Base-by-base conservation (phyloP, 495 filamentous ascomycete genomes). In the Daldinia childiae region DNA sequence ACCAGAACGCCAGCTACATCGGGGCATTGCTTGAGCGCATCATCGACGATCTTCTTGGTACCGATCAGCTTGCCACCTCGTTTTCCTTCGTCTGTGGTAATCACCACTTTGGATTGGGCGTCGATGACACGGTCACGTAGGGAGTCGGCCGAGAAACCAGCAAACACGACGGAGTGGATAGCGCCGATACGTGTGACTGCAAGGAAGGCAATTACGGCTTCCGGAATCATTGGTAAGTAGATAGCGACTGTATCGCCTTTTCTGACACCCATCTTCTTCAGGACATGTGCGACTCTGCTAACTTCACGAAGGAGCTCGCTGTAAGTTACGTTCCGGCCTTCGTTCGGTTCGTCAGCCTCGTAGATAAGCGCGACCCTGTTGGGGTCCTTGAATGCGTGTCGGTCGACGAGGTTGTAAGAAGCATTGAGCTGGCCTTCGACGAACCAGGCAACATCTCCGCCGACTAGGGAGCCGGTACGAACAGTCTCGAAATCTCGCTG, bases 41-140 rank as follows among this genome's bases (percentile, higher is more conserved):
- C 96, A 76, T 99, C 95, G 61, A 98, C 95, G 79, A 99, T 98
- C 86, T 95, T 95, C 90, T 99, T 98, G 63, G 96, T 98, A 57
- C 93, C 94, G 76, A 99, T 98, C 69, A 97, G 82, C 86, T 98
- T 99, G 65, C 95, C 95, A 77, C 96, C 95, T 74, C 96, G 92
- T 87, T 95, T 97, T 73, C 95, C 96, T 86, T 98, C 96, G 78
- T 98, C 95, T 19, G 93, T 91, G 38, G 96, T 98, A 76, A 99
- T 97, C 78, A 98, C 92, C 38, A 98, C 91, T 81, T 90, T 95
- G 75, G 91, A 94, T 55, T 92, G 80, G 58, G 91, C 95, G 78
- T 99, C 95, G 43, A 95, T 82, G 64, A 98, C 94, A 79, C 95
- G 95, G 81, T 99, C 95, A 62, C 94, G 92, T 30, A 99, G 90